Base-by-base conservation (phyloP, 192 early-diverging fungal species). In the Gamsiella multidivaricata region DNA sequence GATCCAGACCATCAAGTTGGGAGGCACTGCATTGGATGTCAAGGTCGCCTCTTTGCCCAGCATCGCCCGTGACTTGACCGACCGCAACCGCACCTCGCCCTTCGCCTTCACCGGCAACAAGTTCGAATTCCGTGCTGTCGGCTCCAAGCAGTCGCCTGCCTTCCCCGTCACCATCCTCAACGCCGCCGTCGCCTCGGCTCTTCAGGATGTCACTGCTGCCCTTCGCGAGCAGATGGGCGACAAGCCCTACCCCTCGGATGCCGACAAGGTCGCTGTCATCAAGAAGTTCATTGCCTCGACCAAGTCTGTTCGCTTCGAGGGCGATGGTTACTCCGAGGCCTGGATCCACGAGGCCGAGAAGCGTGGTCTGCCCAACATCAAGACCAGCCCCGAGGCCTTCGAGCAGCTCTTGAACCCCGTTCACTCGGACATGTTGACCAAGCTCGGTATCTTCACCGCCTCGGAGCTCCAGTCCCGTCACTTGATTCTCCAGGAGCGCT, bases 41-140 rank as follows among this genome's bases (percentile, higher is more conserved):
- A 97, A 97, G 90, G 94, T 97, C 31, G 89, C 95, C 20, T 91
- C 91, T 11, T 88, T 99, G 49, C 96, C 97, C 57, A 84, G 86
- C 70, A 95, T 99, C 74, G 73, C 91, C 26, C 95, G 97, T 80
- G 97, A 99, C 86, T 85, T 99, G 80, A 99, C 97, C 22, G 97
- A 99, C 85, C 95, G 97, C 85, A 99, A 99, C 92, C 94, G 96
- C 78, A 99, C 97, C 29, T 98, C 95, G 45, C 96, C 97, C 37
- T 98, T 99, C 67, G 97, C 97, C 57, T 99, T 99, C 84, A 99
- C 97, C 56, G 97, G 97, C 45, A 99, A 99, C 94, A 99, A 99
- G 90, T 99, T 99, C 75, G 97, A 99, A 89, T 99, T 97, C 96
- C 94, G 96, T 84, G 95, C 97, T 41, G 96, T 97, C 41, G 97